Conservation (phyloP, 129 eudicot species). For the Apium graveolens region DNA sequence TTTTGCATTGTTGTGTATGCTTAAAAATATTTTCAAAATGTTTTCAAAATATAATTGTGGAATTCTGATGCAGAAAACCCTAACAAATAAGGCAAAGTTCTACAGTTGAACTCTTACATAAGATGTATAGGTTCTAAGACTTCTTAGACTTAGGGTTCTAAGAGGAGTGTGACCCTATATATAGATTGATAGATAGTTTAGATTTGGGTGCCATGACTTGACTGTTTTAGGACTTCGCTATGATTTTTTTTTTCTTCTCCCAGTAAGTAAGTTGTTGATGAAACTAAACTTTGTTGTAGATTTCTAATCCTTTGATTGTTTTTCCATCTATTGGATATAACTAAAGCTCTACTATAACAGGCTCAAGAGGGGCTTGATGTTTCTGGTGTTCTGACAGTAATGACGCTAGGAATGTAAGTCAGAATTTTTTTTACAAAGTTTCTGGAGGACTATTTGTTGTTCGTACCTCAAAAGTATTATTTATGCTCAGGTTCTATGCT, state of each 20-base stretch:
- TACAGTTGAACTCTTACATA: too few relatives aligned
- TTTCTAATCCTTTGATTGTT: slow-evolving; percentile 3
- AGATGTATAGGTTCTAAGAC: too few relatives aligned
- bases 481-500: slow-evolving; percentile 71
- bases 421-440: neutral
- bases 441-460: slow-evolving; percentile 9
- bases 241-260: neutral
- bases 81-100: too few relatives aligned
- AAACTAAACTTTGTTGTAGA: neutral
- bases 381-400: slow-evolving; percentile 95
- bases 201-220: neutral
- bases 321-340: neutral
- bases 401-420: slow-evolving; percentile 96
- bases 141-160: too few relatives aligned
- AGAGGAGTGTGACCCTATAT: too few relatives aligned
- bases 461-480: slow-evolving; percentile 1
- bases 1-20: too few relatives aligned
- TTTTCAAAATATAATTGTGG: too few relatives aligned
- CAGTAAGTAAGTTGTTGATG: neutral
- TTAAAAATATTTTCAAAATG: too few relatives aligned
- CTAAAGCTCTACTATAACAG: slow-evolving; percentile 30
- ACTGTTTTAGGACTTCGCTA: neutral
- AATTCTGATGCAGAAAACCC: too few relatives aligned
- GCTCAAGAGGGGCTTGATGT: slow-evolving; percentile 84
- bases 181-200: too few relatives aligned